Percentiles rank a stretch among this genome's conserved stretches.
phyloP scores from a whole-genome alignment of 2,329 filamentous ascomycete species.

The Chaetomium globosum region DNA sequence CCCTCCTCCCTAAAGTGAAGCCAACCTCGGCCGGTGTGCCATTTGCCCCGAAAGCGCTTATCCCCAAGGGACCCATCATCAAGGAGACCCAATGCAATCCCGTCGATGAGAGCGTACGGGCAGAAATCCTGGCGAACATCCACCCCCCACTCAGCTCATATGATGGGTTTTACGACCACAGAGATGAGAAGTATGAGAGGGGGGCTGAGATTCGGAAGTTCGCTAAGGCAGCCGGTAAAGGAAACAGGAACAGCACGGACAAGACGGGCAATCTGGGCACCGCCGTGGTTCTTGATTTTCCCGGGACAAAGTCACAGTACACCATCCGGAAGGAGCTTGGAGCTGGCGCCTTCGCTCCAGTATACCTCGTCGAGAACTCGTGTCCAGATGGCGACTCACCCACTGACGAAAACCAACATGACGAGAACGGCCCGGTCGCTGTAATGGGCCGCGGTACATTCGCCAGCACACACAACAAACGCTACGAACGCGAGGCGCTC shows the following conservation, averaged over 20 bases:
- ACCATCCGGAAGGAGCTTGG: slow-evolving; percentile 83
- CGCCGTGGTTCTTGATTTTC: slow-evolving; percentile 69
- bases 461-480: slow-evolving; percentile 53
- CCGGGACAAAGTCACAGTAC: slow-evolving; percentile 67
- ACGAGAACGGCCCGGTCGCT: slow-evolving; percentile 49
- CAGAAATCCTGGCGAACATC: slow-evolving; percentile 72
- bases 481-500: slow-evolving; percentile 73
- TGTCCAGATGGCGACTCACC: slow-evolving; percentile 50
- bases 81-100: slow-evolving; percentile 86
- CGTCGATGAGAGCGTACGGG: slow-evolving; percentile 73
- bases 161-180: slow-evolving; percentile 77
- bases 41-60: slow-evolving; percentile 50
- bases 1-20: slow-evolving; percentile 50
- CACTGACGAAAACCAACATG: slow-evolving; percentile 47
- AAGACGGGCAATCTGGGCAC: slow-evolving; percentile 64
- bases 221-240: slow-evolving; percentile 66
- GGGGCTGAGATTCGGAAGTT: slow-evolving; percentile 79
- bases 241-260: slow-evolving; percentile 56
- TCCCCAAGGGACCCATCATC: slow-evolving; percentile 69
- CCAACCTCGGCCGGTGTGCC: slow-evolving; percentile 37
- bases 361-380: slow-evolving; percentile 86
- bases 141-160: slow-evolving; percentile 75
- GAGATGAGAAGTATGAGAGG: slow-evolving; percentile 63
- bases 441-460: slow-evolving; percentile 67
- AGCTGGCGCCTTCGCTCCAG: slow-evolving; percentile 90